Evolutionary conservation across 2,329 filamentous ascomycete species (phyloP), one percentile per base, ranked within the genome.

Genomic region (Coleophoma crateriformis): DNA sequence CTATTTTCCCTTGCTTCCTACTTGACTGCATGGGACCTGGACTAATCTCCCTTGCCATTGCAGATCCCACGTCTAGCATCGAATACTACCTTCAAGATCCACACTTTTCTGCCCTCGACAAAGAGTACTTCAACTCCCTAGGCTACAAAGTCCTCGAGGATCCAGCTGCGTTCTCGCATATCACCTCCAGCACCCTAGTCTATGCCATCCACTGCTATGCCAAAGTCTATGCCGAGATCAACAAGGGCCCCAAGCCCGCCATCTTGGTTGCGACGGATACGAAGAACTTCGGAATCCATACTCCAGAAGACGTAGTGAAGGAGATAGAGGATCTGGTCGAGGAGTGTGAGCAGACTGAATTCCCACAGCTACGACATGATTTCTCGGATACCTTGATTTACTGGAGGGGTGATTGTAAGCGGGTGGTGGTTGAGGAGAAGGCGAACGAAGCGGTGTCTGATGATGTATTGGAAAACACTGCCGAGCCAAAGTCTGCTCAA

Each of bases 181-280:
- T 67, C 15, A 50, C 45, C 12, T 54, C 54, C 12, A 51, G 52
- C 14, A 62, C 54, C 32, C 45, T 67, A 41, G 61, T 65, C 1
- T 67, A 64, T 52, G 64, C 63, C 1, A 62, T 67, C 33, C 64
- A 67, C 50, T 67, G 64, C 48, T 67, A 66, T 50, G 55, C 54
- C 8, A 40, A 54, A 13, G 50, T 67, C 5, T 66, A 66, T 39
- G 53, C 58, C 22, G 32, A 57, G 14, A 47, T 64, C 38, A 51
- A 52, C 33, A 53, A 59, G 33, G 53, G 51, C 14, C 37, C 50
- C 11, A 54, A 43, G 38, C 62, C 64, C 7, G 56, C 54, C 14
- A 50, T 63, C 2, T 45, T 66, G 22, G 58, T 66, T 42, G 56
- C 59, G 14, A 67, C 63, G 2, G 59, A 64, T 45, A 47, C 62